A percentile compares a stretch with the other conserved stretches of the same genome.
Conservation (phyloP, 768 basidiomycete species). For the Holtermanniella nyarrowii region DNA sequence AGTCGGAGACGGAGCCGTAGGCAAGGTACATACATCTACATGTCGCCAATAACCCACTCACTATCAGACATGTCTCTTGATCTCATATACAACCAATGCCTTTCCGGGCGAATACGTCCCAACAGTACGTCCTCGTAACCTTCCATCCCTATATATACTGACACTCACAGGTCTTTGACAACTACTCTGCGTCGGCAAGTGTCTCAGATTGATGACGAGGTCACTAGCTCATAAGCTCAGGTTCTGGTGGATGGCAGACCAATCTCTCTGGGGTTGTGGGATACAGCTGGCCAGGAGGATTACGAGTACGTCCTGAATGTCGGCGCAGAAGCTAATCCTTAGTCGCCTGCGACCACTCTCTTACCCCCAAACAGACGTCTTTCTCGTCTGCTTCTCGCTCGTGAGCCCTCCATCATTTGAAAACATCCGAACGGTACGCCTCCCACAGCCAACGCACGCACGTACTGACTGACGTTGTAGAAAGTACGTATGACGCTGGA, state of each 20-base stretch:
- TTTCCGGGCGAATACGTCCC: conserved; percentile 73
- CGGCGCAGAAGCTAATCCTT: background rate
- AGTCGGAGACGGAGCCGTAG: conserved; percentile 41
- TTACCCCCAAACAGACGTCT: conserved; percentile 99
- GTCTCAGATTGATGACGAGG: background rate
- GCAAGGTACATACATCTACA: conserved; percentile 26
- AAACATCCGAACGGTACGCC: conserved; percentile 56
- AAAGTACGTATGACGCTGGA: too few relatives aligned
- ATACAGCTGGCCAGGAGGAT: conserved; percentile 95
- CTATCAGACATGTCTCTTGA: conserved; percentile 75
- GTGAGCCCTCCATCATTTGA: conserved; percentile 84
- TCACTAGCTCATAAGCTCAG: conserved; percentile 37
- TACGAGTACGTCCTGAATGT: conserved; percentile 69
- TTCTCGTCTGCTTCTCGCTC: conserved; percentile 86
- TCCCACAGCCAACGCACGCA: conserved; percentile 8
- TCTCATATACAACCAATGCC: conserved; percentile 91
- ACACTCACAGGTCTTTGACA: conserved; percentile 21
- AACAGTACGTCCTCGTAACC: too few relatives aligned
- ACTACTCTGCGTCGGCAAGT: conserved; percentile 23
- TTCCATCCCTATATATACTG: background rate
- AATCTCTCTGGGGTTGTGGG: conserved; percentile 95
- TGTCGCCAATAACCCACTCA: background rate
- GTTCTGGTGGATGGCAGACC: conserved; percentile 77
- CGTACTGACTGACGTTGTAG: conserved; percentile 32
- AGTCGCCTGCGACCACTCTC: conserved; percentile 54